phyloP scores from a whole-genome alignment of 2,329 filamentous ascomycete genomes.

The Penicillium occitanis region DNA sequence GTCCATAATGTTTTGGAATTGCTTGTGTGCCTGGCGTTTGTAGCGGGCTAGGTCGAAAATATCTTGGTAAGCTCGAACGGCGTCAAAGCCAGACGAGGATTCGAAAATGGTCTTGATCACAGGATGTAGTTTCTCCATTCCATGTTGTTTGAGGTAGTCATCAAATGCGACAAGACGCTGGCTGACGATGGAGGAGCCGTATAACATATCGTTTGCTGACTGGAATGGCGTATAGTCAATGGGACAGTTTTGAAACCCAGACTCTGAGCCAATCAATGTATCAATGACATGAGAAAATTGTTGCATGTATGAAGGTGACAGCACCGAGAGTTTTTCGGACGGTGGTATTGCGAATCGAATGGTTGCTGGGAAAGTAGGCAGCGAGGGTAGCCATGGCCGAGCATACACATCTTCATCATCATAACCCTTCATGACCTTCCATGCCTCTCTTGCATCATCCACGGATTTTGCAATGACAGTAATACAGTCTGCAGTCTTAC shows the following conservation, averaged over 20 bases:
- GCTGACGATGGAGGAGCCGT: not conserved
- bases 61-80: constrained; percentile 50
- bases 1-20: constrained; percentile 39
- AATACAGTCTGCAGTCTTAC: constrained; percentile 58
- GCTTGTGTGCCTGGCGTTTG: constrained; percentile 32
- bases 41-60: constrained; percentile 39
- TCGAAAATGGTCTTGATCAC: not conserved
- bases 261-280: not conserved
- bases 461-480: constrained; percentile 54
- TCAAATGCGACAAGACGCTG: not conserved
- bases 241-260: not conserved
- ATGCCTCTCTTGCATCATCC: constrained; percentile 46
- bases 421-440: constrained; percentile 48
- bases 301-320: not conserved
- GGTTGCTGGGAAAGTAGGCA: not conserved
- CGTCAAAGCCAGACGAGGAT: not conserved
- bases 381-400: not conserved
- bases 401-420: constrained; percentile 55
- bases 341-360: not conserved
- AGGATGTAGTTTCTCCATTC: not conserved
- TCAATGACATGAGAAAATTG: not conserved
- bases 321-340: constrained; percentile 24
- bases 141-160: not conserved
- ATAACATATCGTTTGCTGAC: not conserved
- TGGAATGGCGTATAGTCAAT: not conserved